Base-by-base conservation (phyloP, 805 yeast genomes). In the Vanderwaltozyma verrucispora region DNA sequence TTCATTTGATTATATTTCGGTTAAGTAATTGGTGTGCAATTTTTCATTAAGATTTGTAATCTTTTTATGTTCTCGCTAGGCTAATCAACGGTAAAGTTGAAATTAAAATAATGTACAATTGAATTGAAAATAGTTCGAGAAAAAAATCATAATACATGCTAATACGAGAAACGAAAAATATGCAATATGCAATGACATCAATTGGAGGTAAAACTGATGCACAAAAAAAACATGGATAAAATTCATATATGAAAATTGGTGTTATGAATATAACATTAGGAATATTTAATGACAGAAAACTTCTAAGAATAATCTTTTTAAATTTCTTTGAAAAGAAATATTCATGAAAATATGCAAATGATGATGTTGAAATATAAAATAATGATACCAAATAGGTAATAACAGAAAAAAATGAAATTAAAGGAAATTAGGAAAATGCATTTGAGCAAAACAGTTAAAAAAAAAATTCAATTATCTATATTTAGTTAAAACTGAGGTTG, bases 401-500 rank as follows among this genome's bases (percentile, higher is more conserved):
- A 33, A 28, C 10, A 3, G 17, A 14, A 28, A 14, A 35, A 34
- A 28, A 23, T 17, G 19, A 21, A 27, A 33, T 14, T 20, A 33
- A 19, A 28, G 19, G 27, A 28, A 28, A 14, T 18, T 20, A 27
- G 7, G 14, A 19, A 26, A 24, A 27, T 20, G 27, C 36, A n/a
- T n/a, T n/a, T n/a, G 26, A 28, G 13, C 5, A 24, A 24, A n/a
- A n/a, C n/a, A n/a, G n/a, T n/a, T n/a, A n/a, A n/a, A n/a, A 27
- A 27, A 5, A 6, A 5, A 27, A 6, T 35, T 13, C 16, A 23
- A n/a, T 20, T 17, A 13, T 15, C 26, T 5, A 3, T 21, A 3
- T n/a, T 15, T 35, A 3, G 17, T 14, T 35, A 35, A 35, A 35
- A 35, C 26, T 35, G 38, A 11, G 38, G 38, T 30, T 35, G 38